A percentile compares a stretch with the other conserved stretches of the same genome.
These are phyloP conservation scores for Pythium diclinum DNA, from an alignment of 352 stramenopile genomes.

Conservation along the genomic window DNA sequence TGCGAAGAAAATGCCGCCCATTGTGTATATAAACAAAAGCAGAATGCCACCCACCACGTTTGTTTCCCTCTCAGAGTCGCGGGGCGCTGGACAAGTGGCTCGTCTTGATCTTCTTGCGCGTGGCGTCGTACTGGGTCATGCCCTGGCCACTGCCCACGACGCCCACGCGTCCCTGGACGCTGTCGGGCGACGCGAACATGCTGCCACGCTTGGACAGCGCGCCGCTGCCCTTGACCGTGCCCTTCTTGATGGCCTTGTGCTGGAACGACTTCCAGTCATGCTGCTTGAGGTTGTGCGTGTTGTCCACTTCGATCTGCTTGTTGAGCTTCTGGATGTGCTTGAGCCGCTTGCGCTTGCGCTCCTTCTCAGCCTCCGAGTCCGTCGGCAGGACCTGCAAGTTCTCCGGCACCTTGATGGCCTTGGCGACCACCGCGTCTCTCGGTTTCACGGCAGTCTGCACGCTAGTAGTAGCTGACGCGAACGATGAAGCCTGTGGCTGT, in stretches of 20 bases:
- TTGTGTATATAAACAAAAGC: background rate
- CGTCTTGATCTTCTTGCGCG: slow-evolving; percentile 69
- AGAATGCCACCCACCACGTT: background rate
- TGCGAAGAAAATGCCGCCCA: slow-evolving; percentile 10
- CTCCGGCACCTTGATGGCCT: slow-evolving; percentile 83
- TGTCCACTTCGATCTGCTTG: slow-evolving; percentile 82
- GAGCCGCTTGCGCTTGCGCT: slow-evolving; percentile 80
- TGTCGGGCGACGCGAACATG: slow-evolving; percentile 89
- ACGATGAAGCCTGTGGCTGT: background rate
- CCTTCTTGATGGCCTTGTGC: slow-evolving; percentile 77
- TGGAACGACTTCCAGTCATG: slow-evolving; percentile 87
- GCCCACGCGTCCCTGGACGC: slow-evolving; percentile 76
- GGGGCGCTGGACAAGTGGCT: slow-evolving; percentile 17
- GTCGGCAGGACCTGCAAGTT: slow-evolving; percentile 80
- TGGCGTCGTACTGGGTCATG: slow-evolving; percentile 80
- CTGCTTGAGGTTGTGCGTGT: slow-evolving; percentile 79
- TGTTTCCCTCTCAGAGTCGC: slow-evolving; percentile 11
- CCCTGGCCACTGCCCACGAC: slow-evolving; percentile 86
- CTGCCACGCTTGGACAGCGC: slow-evolving; percentile 81
- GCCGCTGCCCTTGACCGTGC: slow-evolving; percentile 60
- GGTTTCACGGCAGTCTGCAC: slow-evolving; percentile 18
- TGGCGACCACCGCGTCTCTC: slow-evolving; percentile 40
- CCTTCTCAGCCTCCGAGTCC: slow-evolving; percentile 82
- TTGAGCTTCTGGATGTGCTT: slow-evolving; percentile 87
- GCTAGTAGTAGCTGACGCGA: background rate